These are phyloP conservation scores for Filobasidium uniguttulatum DNA, from an alignment of 1,284 basidiomycete species.

Conservation along the genomic window DNA sequence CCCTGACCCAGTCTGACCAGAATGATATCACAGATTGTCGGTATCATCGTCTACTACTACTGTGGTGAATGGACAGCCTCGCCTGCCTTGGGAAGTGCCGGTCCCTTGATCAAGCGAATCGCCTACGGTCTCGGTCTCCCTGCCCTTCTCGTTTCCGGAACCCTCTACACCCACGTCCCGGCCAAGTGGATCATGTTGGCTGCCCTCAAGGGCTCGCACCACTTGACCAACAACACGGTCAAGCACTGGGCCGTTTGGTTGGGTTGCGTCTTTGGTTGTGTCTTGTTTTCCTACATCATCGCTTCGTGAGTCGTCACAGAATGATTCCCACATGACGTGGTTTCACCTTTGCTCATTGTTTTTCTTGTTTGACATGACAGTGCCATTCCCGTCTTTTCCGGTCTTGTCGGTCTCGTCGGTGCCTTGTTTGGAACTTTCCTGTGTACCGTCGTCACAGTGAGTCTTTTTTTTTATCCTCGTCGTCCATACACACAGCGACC, in stretches of 20 bases:
- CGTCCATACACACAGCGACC: too few relatives aligned
- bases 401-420: constrained; percentile 24
- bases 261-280: constrained; percentile 15
- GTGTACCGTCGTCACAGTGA: constrained; percentile 19
- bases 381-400: constrained; percentile 23
- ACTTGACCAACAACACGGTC: constrained; percentile 20
- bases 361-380: neutral
- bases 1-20: neutral
- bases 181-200: constrained; percentile 28
- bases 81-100: constrained; percentile 24
- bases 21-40: neutral
- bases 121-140: constrained; percentile 33
- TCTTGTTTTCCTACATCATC: constrained; percentile 23
- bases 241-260: constrained; percentile 27
- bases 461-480: neutral
- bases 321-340: neutral
- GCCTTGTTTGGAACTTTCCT: constrained; percentile 24
- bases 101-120: constrained; percentile 22
- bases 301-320: constrained; percentile 11
- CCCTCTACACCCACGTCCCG: constrained; percentile 25
- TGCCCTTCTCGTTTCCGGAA: constrained; percentile 23
- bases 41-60: constrained; percentile 12
- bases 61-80: constrained; percentile 20
- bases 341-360: neutral
- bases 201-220: constrained; percentile 21